Evolutionary conservation across 2,329 filamentous ascomycete species (phyloP).

Genomic region (Lecanicillium sp.): DNA sequence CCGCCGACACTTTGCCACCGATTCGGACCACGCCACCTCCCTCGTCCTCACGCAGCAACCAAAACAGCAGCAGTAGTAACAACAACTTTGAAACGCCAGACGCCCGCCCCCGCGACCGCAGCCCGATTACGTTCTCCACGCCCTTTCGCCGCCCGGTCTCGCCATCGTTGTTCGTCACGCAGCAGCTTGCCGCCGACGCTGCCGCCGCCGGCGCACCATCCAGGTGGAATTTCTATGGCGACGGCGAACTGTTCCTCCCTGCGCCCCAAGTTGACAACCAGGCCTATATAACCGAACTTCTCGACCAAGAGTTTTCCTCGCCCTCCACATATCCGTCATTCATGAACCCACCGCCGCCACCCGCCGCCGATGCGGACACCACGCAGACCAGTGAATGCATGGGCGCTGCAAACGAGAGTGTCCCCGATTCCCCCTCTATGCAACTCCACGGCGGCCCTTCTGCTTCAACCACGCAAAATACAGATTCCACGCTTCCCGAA

Average conservation of each 20-base stretch:
- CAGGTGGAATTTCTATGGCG: too few species aligned
- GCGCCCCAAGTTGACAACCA: conserved; percentile 19
- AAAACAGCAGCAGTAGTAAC: conserved; percentile 6
- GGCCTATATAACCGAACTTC: conserved; percentile 22
- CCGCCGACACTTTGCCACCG: conserved; percentile 14
- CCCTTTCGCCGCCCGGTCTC: background rate
- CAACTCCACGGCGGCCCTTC: conserved; percentile 12
- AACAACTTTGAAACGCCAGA: background rate
- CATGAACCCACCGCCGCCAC: conserved; percentile 12
- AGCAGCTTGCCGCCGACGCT: background rate
- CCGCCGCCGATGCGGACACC: conserved; percentile 2
- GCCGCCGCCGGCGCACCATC: too few species aligned
- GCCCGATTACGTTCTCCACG: background rate
- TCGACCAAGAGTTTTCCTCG: conserved; percentile 29
- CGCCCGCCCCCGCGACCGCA: background rate
- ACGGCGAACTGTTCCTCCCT: too few species aligned
- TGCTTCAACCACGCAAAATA: conserved; percentile 17
- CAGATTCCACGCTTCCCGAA: conserved; percentile 18
- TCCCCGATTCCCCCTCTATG: conserved; percentile 13
- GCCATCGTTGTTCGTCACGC: background rate
- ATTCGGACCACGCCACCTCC: conserved; percentile 16
- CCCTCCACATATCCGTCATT: conserved; percentile 31
- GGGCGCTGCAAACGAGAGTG: background rate
- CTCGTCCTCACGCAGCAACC: background rate
- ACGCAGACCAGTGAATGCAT: conserved; percentile 1